Evolutionary conservation across 2,329 filamentous ascomycete species (phyloP).

Genomic region (Sporothrix pseudoabietina): DNA sequence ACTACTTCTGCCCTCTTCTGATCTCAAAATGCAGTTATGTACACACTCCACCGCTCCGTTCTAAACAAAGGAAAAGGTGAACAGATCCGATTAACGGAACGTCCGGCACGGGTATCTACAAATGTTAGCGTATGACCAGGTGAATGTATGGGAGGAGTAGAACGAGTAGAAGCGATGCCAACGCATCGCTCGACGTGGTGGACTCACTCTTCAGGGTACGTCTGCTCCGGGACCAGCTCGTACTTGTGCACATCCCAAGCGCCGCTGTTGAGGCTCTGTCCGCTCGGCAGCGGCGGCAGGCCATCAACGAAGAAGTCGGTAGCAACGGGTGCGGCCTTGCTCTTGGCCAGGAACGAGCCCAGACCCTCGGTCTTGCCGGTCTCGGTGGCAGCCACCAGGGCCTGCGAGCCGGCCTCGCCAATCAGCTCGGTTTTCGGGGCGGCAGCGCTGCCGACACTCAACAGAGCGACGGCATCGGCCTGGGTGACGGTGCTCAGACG

Average conservation of each 20-base stretch:
- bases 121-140: slow-evolving; percentile 1
- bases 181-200: background rate
- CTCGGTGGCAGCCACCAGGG: slow-evolving; percentile 73
- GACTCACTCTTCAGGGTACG: slow-evolving; percentile 71
- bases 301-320: slow-evolving; percentile 71
- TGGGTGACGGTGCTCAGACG: slow-evolving; percentile 78
- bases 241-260: slow-evolving; percentile 71
- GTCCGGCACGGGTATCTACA: slow-evolving; percentile 64
- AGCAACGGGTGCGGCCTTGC: slow-evolving; percentile 47
- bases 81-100: slow-evolving; percentile 52
- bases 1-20: background rate
- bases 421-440: slow-evolving; percentile 81
- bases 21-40: slow-evolving; percentile 26
- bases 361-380: slow-evolving; percentile 72
- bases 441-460: slow-evolving; percentile 80
- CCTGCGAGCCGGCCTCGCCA: slow-evolving; percentile 60
- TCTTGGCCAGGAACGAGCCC: slow-evolving; percentile 70
- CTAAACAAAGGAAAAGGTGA: too few species aligned
- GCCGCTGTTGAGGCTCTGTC: slow-evolving; percentile 58
- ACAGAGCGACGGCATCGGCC: slow-evolving; percentile 79
- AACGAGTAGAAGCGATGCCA: background rate
- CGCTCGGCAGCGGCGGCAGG: slow-evolving; percentile 81
- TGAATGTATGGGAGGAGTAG: background rate
- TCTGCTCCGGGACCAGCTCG: slow-evolving; percentile 63
- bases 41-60: slow-evolving; percentile 28